Percentiles rank a stretch among this genome's conserved stretches.
These are phyloP conservation scores for Exobasidium cylindrosporum DNA, from an alignment of 1,284 basidiomycete species.

Conservation along the genomic window DNA sequence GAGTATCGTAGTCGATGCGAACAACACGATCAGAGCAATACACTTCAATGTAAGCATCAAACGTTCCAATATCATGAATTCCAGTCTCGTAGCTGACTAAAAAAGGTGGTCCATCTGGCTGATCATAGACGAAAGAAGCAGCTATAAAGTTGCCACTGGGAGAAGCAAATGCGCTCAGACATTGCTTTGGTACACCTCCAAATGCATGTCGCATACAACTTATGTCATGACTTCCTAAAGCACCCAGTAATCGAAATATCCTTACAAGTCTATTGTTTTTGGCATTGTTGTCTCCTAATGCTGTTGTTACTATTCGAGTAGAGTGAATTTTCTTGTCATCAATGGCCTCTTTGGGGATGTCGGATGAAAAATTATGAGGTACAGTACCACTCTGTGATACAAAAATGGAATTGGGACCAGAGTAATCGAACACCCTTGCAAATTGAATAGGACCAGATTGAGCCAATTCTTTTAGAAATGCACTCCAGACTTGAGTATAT, in stretches of 20 bases:
- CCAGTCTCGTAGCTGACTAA: slow-evolving; percentile 35
- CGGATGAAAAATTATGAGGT: slow-evolving; percentile 41
- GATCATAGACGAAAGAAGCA: slow-evolving; percentile 27
- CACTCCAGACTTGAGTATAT: slow-evolving; percentile 55
- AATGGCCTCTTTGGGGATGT: slow-evolving; percentile 28
- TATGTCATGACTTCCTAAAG: slow-evolving; percentile 56
- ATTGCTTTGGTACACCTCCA: slow-evolving; percentile 28
- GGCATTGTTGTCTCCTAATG: slow-evolving; percentile 32
- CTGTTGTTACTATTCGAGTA: slow-evolving; percentile 25
- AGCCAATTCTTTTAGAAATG: slow-evolving; percentile 53
- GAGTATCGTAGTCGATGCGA: slow-evolving; percentile 55
- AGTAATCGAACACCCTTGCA: slow-evolving; percentile 57
- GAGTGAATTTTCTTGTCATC: slow-evolving; percentile 20
- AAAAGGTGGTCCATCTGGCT: slow-evolving; percentile 20
- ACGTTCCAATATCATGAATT: slow-evolving; percentile 53
- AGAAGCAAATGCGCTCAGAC: slow-evolving; percentile 26
- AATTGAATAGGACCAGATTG: slow-evolving; percentile 52
- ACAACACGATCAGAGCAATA: slow-evolving; percentile 56
- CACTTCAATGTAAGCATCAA: slow-evolving; percentile 59
- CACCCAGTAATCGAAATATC: slow-evolving; percentile 45
- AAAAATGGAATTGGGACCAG: slow-evolving; percentile 57
- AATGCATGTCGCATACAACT: slow-evolving; percentile 57
- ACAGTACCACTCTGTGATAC: slow-evolving; percentile 54
- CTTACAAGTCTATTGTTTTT: slow-evolving; percentile 30
- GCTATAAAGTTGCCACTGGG: slow-evolving; percentile 35